These are phyloP conservation scores for Ulota crispa DNA, from an alignment of 225 moss, liverwort and hornwort species.

Conservation along the genomic window DNA sequence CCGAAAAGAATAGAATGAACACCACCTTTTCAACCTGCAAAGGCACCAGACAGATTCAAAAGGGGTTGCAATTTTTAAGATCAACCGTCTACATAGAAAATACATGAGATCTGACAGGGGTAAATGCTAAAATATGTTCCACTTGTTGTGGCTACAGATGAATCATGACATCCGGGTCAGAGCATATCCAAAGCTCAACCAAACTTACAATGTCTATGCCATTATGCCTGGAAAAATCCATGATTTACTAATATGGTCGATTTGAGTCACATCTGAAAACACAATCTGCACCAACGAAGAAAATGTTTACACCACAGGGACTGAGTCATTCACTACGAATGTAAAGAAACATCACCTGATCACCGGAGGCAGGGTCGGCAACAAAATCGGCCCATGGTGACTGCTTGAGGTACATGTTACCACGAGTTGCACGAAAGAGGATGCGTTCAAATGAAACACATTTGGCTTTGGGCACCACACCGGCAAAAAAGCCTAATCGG, in stretches of 20 bases:
- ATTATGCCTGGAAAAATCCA: background rate
- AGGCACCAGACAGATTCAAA: background rate
- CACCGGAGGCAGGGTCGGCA: constrained; percentile 74
- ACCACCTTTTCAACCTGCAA: constrained; percentile 83
- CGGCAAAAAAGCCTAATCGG: constrained; percentile 71
- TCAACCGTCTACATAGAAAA: background rate
- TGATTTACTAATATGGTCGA: background rate
- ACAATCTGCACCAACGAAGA: background rate
- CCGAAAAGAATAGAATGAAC: constrained; percentile 81
- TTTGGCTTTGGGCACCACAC: constrained; percentile 72
- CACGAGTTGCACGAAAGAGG: constrained; percentile 91
- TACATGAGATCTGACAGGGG: background rate
- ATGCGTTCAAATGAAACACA: constrained; percentile 82
- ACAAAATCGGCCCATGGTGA: constrained; percentile 68
- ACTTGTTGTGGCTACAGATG: background rate
- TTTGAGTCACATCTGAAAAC: background rate
- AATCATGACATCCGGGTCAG: background rate
- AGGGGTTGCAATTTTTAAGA: background rate
- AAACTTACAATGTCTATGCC: background rate
- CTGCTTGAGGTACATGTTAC: constrained; percentile 89
- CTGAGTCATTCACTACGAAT: background rate
- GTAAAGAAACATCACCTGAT: constrained; percentile 54
- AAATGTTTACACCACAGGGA: background rate
- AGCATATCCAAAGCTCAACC: background rate
- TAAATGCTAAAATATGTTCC: background rate